These are phyloP conservation scores for Globisporangium cystogenes DNA, from an alignment of 352 stramenopile species.

Conservation along the genomic window DNA sequence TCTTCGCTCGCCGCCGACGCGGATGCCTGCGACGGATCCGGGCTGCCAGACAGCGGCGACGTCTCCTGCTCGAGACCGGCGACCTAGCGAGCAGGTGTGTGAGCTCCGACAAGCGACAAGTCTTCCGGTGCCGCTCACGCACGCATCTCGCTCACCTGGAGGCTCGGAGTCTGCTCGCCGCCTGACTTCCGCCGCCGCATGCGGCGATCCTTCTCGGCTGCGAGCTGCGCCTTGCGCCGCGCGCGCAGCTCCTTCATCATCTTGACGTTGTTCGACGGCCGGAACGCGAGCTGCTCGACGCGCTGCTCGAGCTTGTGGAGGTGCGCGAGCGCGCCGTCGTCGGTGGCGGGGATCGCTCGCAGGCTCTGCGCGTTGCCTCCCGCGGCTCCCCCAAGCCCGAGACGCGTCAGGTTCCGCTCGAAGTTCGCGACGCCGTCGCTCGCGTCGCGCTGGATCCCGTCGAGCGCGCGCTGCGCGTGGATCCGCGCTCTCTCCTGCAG, in stretches of 20 bases:
- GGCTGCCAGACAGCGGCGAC: neutral
- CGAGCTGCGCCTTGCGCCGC: conserved; percentile 55
- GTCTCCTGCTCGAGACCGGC: neutral
- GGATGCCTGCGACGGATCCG: neutral
- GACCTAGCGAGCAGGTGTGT: neutral
- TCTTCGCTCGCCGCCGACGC: too few relatives aligned
- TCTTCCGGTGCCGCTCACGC: neutral
- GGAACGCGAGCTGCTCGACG: conserved; percentile 52
- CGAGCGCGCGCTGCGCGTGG: conserved; percentile 17
- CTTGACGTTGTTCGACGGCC: conserved; percentile 69
- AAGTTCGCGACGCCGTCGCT: conserved; percentile 42
- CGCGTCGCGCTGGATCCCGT: conserved; percentile 31
- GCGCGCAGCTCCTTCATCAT: conserved; percentile 83
- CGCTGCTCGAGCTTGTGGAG: conserved; percentile 34
- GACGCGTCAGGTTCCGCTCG: conserved; percentile 57
- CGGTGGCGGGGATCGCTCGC: conserved; percentile 31
- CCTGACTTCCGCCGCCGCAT: conserved; percentile 40
- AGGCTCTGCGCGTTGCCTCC: conserved; percentile 16
- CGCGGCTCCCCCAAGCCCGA: conserved; percentile 29
- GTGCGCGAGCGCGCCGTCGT: conserved; percentile 35
- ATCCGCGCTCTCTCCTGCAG: conserved; percentile 41
- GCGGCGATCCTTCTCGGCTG: conserved; percentile 59
- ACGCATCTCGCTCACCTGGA: neutral
- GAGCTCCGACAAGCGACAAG: neutral
- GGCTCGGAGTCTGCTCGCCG: conserved; percentile 16